Base-by-base conservation (phyloP, 345 rosid species). In the Toxicodendron radicans region DNA sequence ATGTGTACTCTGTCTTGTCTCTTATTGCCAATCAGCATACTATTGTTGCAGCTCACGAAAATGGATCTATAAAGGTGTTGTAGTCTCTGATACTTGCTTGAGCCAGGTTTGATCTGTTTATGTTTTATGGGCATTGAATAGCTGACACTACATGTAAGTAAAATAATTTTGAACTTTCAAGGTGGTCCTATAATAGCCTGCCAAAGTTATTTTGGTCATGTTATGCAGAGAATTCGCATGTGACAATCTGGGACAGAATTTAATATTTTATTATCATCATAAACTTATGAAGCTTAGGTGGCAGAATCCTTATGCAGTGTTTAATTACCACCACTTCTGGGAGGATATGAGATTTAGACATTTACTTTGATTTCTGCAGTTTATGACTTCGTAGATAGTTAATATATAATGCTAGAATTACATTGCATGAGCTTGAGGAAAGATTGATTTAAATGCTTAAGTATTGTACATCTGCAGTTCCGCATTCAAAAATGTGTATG, bases 41-140 rank as follows among this genome's bases (percentile, higher is more conserved):
- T 53, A 81, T 95, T 71, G 86, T 92, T 68, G 86, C 92, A 68
- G 83, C 89, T 74, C 85, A 85, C 83, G 95, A 95, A 83, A 87
- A 80, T 81, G 97, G 99, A 79, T 86, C 83, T 21, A 43, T 89
- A 75, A 90, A 91, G 94, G 97, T 94, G 74, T 61, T 46, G 23
- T 23, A 18, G 64, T 49, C 72, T 78, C 58, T 54, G 1, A 60
- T 64, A 52, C 48, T 73, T 56, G 35, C 58, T 58, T 72, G 62
- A 79, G 4, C 38, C 3, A 35, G 38, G 38, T 35, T 35, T 35
- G 35, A 20, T 30, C 33, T 58, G 38, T 52, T 49, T 18, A 27
- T 70, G 45, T 32, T 67, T 59, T n/a, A n/a, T 49, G 23, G 24
- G 23, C 64, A 58, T 20, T 51, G 12, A 45, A 32, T 23, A 67